Evolutionary conservation across 345 rosid species (phyloP).

Genomic region (Eucalyptus curtisii): DNA sequence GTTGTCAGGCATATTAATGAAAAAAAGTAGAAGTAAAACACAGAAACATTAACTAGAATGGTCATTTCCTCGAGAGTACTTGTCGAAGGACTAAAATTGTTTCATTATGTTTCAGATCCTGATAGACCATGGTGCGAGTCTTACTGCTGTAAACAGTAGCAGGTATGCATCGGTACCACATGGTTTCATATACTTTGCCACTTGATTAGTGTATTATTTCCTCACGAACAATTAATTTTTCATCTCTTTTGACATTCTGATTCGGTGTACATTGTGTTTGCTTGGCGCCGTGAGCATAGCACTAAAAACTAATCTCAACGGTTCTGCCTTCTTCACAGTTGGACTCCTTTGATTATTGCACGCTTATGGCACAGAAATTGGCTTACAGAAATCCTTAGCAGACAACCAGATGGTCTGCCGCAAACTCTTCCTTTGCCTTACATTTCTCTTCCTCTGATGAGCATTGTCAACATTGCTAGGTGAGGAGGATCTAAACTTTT

Average conservation of each 20-base stretch:
- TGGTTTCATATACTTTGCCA: background rate
- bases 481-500: background rate
- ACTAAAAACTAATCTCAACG: background rate
- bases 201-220: background rate
- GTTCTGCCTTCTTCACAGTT: constrained; percentile 17
- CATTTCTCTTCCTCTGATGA: constrained; percentile 77
- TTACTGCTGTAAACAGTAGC: constrained; percentile 47
- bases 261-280: background rate
- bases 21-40: background rate
- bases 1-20: constrained; percentile 51
- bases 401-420: constrained; percentile 19
- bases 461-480: constrained; percentile 86
- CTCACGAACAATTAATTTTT: background rate
- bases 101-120: constrained; percentile 31
- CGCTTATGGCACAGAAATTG: constrained; percentile 70
- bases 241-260: background rate
- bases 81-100: background rate
- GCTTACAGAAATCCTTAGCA: constrained; percentile 54
- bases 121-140: constrained; percentile 53
- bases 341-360: constrained; percentile 84
- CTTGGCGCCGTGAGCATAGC: background rate
- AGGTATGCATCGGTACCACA: constrained; percentile 22
- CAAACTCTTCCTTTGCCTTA: constrained; percentile 47
- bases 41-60: background rate
- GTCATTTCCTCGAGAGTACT: background rate